Percentiles rank a stretch among this genome's conserved stretches.
Conservation (phyloP, 2,329 filamentous ascomycete genomes). For the Aspergillus hiratsukae region DNA sequence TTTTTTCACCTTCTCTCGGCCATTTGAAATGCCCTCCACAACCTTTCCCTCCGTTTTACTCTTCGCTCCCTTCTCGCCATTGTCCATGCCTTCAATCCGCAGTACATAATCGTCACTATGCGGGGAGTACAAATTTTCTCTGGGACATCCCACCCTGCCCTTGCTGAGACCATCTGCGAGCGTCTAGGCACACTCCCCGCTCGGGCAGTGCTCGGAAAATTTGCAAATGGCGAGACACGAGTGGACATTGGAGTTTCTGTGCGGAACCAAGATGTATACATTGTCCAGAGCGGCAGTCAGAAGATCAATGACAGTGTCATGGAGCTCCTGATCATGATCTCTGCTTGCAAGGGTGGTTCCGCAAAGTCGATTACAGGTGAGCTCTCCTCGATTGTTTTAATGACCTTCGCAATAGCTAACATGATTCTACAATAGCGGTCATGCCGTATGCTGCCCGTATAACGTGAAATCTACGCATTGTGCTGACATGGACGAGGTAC, state of each 20-base stretch:
- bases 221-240: slow-evolving; percentile 66
- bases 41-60: slow-evolving; percentile 6
- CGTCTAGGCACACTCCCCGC: slow-evolving; percentile 58
- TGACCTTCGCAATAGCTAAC: slow-evolving; percentile 7
- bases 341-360: slow-evolving; percentile 95
- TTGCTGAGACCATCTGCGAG: slow-evolving; percentile 63
- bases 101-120: slow-evolving; percentile 43
- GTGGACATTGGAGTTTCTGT: slow-evolving; percentile 67
- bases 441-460: slow-evolving; percentile 43
- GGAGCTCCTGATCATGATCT: slow-evolving; percentile 99
- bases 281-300: slow-evolving; percentile 92
- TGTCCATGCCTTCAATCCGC: slow-evolving; percentile 12
- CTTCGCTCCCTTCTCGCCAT: slow-evolving; percentile 8
- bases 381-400: slow-evolving; percentile 25
- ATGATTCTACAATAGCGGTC: slow-evolving; percentile 30
- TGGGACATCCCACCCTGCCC: slow-evolving; percentile 60
- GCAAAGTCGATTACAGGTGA: slow-evolving; percentile 93
- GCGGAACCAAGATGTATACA: slow-evolving; percentile 97
- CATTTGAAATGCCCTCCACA: slow-evolving; percentile 4
- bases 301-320: slow-evolving; percentile 99
- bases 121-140: slow-evolving; percentile 64
- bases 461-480: slow-evolving; percentile 23
- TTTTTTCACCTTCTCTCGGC: slow-evolving; percentile 14
- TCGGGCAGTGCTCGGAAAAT: slow-evolving; percentile 60
- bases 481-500: slow-evolving; percentile 54